Evolutionary conservation across 331 rosid genomes (phyloP).

Genomic region (Quercus phellos): DNA sequence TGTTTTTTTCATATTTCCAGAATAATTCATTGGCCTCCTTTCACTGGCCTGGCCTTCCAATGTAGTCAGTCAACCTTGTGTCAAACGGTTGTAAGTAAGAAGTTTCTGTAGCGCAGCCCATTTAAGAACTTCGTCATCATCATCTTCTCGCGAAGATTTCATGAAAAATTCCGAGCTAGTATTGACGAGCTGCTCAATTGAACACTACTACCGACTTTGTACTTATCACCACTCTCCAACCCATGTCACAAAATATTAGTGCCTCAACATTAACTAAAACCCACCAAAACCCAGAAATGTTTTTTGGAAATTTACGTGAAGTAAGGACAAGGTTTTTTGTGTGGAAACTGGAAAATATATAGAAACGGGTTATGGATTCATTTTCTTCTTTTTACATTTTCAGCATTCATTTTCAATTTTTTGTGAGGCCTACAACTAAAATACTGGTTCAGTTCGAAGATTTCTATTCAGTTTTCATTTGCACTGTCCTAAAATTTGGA

Average conservation of each 20-base stretch:
- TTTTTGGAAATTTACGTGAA: neutral
- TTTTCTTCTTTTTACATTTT: too few relatives aligned
- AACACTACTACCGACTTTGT: slow-evolving; percentile 10
- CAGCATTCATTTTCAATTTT: too few relatives aligned
- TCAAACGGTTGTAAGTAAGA: slow-evolving; percentile 37
- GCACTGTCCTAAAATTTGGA: too few relatives aligned
- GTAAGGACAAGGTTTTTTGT: too few relatives aligned
- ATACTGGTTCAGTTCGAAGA: too few relatives aligned
- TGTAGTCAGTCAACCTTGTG: slow-evolving; percentile 35
- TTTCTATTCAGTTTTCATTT: too few relatives aligned
- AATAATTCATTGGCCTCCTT: neutral
- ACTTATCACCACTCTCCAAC: neutral
- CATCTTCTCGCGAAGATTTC: slow-evolving; percentile 26
- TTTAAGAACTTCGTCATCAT: slow-evolving; percentile 44
- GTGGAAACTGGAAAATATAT: too few relatives aligned
- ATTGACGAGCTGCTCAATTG: slow-evolving; percentile 1
- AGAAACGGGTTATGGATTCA: too few relatives aligned
- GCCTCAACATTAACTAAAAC: neutral
- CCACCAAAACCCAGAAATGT: slow-evolving; percentile 5
- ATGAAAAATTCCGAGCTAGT: slow-evolving; percentile 20
- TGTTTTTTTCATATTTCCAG: too few relatives aligned
- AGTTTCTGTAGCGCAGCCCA: slow-evolving; percentile 50
- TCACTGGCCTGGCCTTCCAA: slow-evolving; percentile 31
- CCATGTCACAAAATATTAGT: neutral
- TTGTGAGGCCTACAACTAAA: too few relatives aligned